These are phyloP conservation scores for Noccaea caerulescens DNA, from an alignment of 345 rosid species.

Conservation along the genomic window DNA sequence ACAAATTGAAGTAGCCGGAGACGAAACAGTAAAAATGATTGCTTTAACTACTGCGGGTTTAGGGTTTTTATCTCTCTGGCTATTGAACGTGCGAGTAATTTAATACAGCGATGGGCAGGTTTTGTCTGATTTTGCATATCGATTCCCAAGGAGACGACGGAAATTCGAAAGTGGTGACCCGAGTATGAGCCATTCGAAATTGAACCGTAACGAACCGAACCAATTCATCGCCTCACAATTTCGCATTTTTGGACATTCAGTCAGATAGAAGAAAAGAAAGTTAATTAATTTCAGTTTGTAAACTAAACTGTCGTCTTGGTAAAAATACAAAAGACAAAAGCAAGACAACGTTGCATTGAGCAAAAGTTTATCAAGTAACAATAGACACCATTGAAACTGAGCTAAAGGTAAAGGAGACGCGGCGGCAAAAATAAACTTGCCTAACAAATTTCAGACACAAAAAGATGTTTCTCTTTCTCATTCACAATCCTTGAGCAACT, in stretches of 20 bases:
- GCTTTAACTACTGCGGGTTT: slow-evolving; percentile 4
- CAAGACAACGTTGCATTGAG: slow-evolving; percentile 8
- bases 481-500: slow-evolving; percentile 33
- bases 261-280: no score
- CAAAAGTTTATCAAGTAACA: slow-evolving; percentile 7
- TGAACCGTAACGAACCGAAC: slow-evolving; percentile 13
- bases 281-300: no score
- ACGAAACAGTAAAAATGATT: neutral
- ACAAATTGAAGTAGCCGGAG: slow-evolving; percentile 22
- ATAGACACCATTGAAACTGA: slow-evolving; percentile 14
- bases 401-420: slow-evolving; percentile 11
- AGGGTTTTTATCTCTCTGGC: slow-evolving; percentile 23
- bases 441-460: slow-evolving; percentile 23
- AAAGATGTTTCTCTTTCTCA: slow-evolving; percentile 32
- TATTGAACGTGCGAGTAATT: neutral
- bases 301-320: neutral
- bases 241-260: neutral
- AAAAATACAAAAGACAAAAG: slow-evolving; percentile 18
- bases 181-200: slow-evolving; percentile 15
- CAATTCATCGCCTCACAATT: neutral
- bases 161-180: neutral
- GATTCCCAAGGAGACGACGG: neutral
- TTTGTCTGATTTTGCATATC: neutral
- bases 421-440: slow-evolving; percentile 40
- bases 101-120: neutral